These are phyloP conservation scores for Poteriospumella lacustris DNA, from an alignment of 108 stramenopile genomes.

Conservation along the genomic window DNA sequence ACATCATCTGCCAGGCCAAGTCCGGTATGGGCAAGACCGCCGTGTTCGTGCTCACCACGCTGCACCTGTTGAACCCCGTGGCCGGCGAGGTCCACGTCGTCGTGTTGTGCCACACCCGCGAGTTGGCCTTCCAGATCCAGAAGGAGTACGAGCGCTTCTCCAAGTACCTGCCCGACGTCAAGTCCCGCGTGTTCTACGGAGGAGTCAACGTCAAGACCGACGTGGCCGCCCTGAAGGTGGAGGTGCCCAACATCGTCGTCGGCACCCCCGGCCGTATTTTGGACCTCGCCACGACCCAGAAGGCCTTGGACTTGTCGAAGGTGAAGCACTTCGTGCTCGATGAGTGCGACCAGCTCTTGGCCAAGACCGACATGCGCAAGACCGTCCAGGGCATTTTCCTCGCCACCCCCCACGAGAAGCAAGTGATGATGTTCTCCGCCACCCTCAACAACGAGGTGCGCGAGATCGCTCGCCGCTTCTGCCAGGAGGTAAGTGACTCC, in stretches of 20 bases:
- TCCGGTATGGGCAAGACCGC: constrained; percentile 99
- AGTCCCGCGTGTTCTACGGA: constrained; percentile 97
- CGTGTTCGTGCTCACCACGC: constrained; percentile 95
- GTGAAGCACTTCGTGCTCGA: constrained; percentile 99
- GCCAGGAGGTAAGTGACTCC: constrained; percentile 76
- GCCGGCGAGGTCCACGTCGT: constrained; percentile 55
- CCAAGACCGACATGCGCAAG: constrained; percentile 90
- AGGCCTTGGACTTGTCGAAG: constrained; percentile 80
- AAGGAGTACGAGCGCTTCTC: constrained; percentile 97
- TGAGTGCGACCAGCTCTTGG: constrained; percentile 97
- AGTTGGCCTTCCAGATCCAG: constrained; percentile 98
- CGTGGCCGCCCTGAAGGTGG: constrained; percentile 71
- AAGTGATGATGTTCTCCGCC: constrained; percentile 97
- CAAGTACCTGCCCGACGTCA: constrained; percentile 94
- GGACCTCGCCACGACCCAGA: constrained; percentile 73
- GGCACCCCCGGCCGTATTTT: constrained; percentile 96
- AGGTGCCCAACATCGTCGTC: constrained; percentile 92
- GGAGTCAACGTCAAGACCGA: constrained; percentile 64
- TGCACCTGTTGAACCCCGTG: constrained; percentile 80
- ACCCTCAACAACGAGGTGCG: constrained; percentile 95
- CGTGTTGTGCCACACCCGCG: constrained; percentile 97
- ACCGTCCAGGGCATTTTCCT: constrained; percentile 98
- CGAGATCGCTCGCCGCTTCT: constrained; percentile 97
- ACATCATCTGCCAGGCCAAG: constrained; percentile 99
- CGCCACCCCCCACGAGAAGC: constrained; percentile 97